Conservation (phyloP, 1,139 yeast species). For the Yamadazyma dendronema region DNA sequence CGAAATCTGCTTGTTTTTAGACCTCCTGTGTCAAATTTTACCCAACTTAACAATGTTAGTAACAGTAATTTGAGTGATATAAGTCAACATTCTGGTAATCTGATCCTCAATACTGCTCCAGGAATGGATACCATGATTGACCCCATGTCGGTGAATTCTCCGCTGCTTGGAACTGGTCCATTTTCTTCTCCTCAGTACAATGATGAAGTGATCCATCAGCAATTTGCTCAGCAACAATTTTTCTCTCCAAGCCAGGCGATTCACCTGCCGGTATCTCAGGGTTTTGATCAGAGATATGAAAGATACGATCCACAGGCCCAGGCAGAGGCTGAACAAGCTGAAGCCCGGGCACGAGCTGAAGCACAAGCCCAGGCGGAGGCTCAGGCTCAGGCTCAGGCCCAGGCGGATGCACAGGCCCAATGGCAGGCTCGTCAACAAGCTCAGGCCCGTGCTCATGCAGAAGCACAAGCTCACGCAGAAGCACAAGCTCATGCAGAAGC, state of each 20-base stretch:
- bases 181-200: constrained; percentile 18
- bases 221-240: constrained; percentile 18
- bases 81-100: constrained; percentile 12
- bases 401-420: constrained; percentile 2
- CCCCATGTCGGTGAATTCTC: constrained; percentile 27
- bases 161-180: constrained; percentile 4
- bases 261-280: constrained; percentile 17
- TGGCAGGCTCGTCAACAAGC: constrained; percentile 1
- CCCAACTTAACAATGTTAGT: constrained; percentile 43
- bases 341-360: constrained; percentile 14
- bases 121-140: not conserved
- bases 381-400: constrained; percentile 6
- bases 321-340: constrained; percentile 17
- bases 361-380: constrained; percentile 14
- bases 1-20: constrained; percentile 34
- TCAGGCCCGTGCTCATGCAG: constrained; percentile 1
- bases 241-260: constrained; percentile 4
- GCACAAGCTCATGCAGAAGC: constrained; percentile 14
- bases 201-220: constrained; percentile 17
- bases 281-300: constrained; percentile 10
- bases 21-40: constrained; percentile 40
- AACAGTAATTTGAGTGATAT: constrained; percentile 34
- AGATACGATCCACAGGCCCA: constrained; percentile 14
- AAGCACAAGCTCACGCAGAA: constrained; percentile 10
- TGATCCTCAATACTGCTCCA: constrained; percentile 5